Evolutionary conservation across 2,329 filamentous ascomycete genomes (phyloP), one percentile per base, ranked within the genome.

Genomic region (Neofusicoccum sp.): DNA sequence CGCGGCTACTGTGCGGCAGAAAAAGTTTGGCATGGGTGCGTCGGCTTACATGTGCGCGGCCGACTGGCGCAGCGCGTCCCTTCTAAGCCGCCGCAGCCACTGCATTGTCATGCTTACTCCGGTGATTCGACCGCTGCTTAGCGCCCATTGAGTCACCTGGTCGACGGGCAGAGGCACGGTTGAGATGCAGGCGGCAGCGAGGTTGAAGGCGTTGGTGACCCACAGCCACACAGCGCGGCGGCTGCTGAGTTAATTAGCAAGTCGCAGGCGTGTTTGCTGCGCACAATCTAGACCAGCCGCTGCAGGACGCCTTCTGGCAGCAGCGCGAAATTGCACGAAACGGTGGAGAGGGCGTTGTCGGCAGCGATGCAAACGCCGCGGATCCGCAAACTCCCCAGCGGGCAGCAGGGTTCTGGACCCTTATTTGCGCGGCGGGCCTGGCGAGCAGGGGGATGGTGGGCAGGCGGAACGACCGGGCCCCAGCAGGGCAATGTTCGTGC

Each of bases 291-390:
- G 54, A 45, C 54, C 54, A 11, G 14, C 41, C 52, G 8, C 52
- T 58, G 54, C 54, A 58, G 54, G 54, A 7, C 54, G 54, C 54
- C 54, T 36, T 58, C 54, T 58, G 54, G 54, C 54, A 58, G 54
- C 39, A 36, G 41, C 54, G 37, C 28, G 37, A 34, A 34, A 41
- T 31, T 44, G 52, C 39, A 33, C 52, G 52, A 43, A 56, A 56
- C 52, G 28, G 52, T 28, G 11, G 29, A 31, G 44, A 29, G 45
- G 28, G 45, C 48, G 12, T 16, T 29, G 31, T 50, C 48, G 31
- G 28, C 45, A 48, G 28, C 22, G 22, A 22, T 22, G 22, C 22
- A 22, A 22, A 22, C 22, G 22, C 22, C 22, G 22, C 22, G 22
- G 22, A 22, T 22, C 22, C 22, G 22, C 22, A 22, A 22, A 22